Evolutionary conservation across 2,329 filamentous ascomycete species (phyloP).

Genomic region (Fusarium nygamai): DNA sequence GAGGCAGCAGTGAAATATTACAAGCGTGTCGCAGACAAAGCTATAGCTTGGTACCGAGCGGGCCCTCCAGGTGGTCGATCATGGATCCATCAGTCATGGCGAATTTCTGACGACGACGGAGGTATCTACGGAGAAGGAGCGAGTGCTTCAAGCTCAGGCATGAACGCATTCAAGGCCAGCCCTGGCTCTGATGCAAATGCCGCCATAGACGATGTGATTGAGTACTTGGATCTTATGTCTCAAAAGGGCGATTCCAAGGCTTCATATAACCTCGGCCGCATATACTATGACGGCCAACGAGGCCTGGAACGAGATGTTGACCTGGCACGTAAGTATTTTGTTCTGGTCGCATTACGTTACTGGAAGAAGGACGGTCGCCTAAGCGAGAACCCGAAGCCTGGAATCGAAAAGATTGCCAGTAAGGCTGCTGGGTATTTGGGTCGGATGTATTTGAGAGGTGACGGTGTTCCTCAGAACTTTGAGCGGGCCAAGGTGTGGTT

Average conservation of each 20-base stretch:
- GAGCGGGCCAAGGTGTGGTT: conserved; percentile 84
- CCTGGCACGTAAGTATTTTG: conserved; percentile 82
- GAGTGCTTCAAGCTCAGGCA: conserved; percentile 86
- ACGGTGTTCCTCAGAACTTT: conserved; percentile 83
- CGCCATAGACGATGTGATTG: conserved; percentile 90
- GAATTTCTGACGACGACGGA: conserved; percentile 88
- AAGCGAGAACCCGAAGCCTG: conserved; percentile 73
- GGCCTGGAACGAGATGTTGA: conserved; percentile 77
- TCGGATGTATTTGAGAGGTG: conserved; percentile 88
- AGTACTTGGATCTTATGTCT: conserved; percentile 91
- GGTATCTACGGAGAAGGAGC: conserved; percentile 96
- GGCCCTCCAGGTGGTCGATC: conserved; percentile 89
- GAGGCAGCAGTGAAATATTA: conserved; percentile 88
- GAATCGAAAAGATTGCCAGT: conserved; percentile 80
- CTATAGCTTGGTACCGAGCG: conserved; percentile 85
- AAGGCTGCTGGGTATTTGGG: conserved; percentile 90
- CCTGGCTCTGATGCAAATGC: conserved; percentile 84
- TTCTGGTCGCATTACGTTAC: conserved; percentile 80
- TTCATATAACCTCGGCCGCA: conserved; percentile 83
- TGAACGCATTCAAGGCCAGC: conserved; percentile 78
- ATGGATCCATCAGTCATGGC: conserved; percentile 80
- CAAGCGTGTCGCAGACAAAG: conserved; percentile 92
- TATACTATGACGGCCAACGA: conserved; percentile 88
- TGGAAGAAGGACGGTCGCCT: conserved; percentile 83
- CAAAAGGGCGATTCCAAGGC: conserved; percentile 90